Conservation (phyloP, 2,329 filamentous ascomycete genomes). For the Xylaria hypoxylon region DNA sequence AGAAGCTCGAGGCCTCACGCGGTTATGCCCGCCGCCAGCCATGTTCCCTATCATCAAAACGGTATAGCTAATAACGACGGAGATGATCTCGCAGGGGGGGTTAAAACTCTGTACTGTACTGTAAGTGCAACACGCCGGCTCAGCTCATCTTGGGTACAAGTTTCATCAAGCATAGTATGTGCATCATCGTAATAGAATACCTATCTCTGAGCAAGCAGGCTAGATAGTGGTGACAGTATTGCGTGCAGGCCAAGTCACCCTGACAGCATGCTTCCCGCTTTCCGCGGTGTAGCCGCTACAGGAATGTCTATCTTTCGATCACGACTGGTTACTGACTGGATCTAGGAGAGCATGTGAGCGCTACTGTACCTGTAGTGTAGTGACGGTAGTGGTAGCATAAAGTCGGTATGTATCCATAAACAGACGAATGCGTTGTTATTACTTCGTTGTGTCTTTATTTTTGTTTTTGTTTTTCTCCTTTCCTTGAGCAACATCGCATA, state of each 20-base stretch:
- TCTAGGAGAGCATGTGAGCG: constrained; percentile 39
- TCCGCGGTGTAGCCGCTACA: constrained; percentile 49
- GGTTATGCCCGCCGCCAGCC: constrained; percentile 23
- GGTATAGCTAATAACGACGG: constrained; percentile 33
- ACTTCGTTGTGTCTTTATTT: background rate
- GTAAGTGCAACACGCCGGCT: constrained; percentile 10
- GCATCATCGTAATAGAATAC: constrained; percentile 17
- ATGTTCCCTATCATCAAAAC: constrained; percentile 24
- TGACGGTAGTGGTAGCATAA: constrained; percentile 15
- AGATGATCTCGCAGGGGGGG: constrained; percentile 33
- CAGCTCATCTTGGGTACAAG: constrained; percentile 21
- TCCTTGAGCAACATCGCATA: background rate
- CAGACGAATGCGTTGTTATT: constrained; percentile 1
- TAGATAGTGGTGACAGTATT: constrained; percentile 31
- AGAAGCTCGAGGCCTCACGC: constrained; percentile 13
- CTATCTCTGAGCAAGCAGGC: background rate
- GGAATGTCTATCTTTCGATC: constrained; percentile 32
- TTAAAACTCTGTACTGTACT: constrained; percentile 7
- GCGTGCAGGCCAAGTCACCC: constrained; percentile 38
- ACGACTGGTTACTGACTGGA: constrained; percentile 36
- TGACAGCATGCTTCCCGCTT: constrained; percentile 46
- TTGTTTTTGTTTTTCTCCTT: background rate
- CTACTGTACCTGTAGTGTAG: constrained; percentile 27
- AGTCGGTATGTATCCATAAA: constrained; percentile 12
- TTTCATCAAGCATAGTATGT: constrained; percentile 30